Percentiles rank a stretch among this genome's conserved stretches.
These are phyloP conservation scores for Aphanomyces stellatus DNA, from an alignment of 352 stramenopile genomes.

Conservation along the genomic window DNA sequence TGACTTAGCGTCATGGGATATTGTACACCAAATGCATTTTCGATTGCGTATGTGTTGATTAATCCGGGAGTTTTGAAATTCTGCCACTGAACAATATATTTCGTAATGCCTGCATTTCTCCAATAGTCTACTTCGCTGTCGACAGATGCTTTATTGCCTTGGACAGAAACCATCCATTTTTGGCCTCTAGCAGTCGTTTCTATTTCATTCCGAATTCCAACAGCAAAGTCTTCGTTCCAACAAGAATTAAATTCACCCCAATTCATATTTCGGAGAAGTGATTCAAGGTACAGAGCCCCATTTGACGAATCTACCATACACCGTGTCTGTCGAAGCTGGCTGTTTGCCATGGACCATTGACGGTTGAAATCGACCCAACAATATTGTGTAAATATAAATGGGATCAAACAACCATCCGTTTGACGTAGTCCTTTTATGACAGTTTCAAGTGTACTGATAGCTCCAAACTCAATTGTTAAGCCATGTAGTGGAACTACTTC, in stretches of 20 bases:
- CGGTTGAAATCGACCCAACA: neutral
- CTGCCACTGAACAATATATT: conserved; percentile 10
- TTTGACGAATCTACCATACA: neutral
- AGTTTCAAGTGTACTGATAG: no score
- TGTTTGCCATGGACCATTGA: neutral
- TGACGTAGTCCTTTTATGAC: neutral
- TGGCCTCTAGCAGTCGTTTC: neutral
- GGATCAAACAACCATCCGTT: neutral
- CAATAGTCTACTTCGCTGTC: neutral
- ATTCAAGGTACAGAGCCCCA: conserved; percentile 1
- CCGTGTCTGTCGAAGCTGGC: neutral
- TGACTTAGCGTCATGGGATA: neutral
- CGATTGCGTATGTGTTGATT: neutral
- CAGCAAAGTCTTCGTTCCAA: neutral
- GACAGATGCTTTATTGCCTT: neutral
- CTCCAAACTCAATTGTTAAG: no score
- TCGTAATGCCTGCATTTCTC: neutral
- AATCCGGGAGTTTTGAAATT: conserved; percentile 1
- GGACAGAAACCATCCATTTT: neutral
- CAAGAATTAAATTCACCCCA: neutral
- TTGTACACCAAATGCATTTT: neutral
- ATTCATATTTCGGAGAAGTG: neutral
- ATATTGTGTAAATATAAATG: neutral
- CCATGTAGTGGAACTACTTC: no score
- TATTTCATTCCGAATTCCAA: neutral